phyloP scores from a whole-genome alignment of 768 basidiomycete genomes.

The Lentinus tigrinus region DNA sequence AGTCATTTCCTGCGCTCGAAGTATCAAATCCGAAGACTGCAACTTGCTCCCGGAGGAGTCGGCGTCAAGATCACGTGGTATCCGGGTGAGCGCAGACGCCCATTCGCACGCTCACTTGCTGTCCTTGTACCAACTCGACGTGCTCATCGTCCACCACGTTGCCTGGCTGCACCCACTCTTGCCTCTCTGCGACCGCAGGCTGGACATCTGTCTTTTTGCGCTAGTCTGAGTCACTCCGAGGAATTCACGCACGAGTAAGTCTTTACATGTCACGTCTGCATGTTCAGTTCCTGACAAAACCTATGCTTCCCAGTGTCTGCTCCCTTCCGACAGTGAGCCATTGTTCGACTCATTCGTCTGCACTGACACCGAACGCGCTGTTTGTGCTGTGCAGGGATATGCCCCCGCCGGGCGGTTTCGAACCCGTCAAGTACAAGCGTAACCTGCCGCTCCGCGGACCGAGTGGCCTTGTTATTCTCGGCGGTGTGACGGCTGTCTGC shows the following conservation, averaged over 20 bases:
- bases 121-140: conserved; percentile 12
- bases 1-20: background rate
- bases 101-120: conserved; percentile 7
- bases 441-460: conserved; percentile 90
- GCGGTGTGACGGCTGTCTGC: conserved; percentile 82
- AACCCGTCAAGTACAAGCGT: conserved; percentile 90
- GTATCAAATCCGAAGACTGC: background rate
- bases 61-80: conserved; percentile 18
- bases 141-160: conserved; percentile 7
- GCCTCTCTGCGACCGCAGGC: conserved; percentile 1
- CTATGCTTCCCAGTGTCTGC: conserved; percentile 46
- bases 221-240: conserved; percentile 6
- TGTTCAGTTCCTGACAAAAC: conserved; percentile 11
- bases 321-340: conserved; percentile 62
- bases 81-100: conserved; percentile 2
- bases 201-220: background rate
- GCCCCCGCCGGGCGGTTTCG: conserved; percentile 93
- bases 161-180: conserved; percentile 1
- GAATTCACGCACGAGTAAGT: conserved; percentile 11
- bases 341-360: conserved; percentile 17
- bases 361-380: conserved; percentile 7
- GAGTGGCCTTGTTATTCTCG: conserved; percentile 80
- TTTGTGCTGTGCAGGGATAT: conserved; percentile 67
- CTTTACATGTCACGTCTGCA: background rate
- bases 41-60: background rate